These are phyloP conservation scores for Euphrasia confusa DNA, from an alignment of 257 asterid genomes.

Conservation along the genomic window DNA sequence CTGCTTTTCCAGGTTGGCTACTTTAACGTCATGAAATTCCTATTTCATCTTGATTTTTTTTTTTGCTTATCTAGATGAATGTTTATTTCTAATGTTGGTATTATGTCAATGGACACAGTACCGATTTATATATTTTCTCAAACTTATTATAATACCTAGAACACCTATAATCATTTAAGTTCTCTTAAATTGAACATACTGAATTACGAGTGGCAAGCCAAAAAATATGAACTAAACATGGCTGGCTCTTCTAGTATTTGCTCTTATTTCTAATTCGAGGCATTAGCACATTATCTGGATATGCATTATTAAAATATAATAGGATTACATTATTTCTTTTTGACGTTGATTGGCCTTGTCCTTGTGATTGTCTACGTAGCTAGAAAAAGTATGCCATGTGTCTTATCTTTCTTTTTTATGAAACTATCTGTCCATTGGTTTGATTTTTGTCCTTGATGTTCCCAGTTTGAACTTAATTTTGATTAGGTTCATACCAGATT, in stretches of 20 bases:
- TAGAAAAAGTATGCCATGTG: neutral
- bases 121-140: neutral
- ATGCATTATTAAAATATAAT: conserved; percentile 1
- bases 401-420: neutral
- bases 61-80: conserved; percentile 11
- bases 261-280: conserved; percentile 2
- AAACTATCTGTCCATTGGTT: conserved; percentile 17
- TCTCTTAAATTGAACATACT: conserved; percentile 1
- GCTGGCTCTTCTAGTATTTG: conserved; percentile 4
- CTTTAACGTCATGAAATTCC: neutral
- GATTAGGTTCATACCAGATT: conserved; percentile 7
- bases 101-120: neutral
- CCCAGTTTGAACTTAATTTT: neutral
- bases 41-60: conserved; percentile 17
- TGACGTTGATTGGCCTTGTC: neutral
- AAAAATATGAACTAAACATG: conserved; percentile 10
- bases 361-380: too few species aligned
- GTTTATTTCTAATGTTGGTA: neutral
- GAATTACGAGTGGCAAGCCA: conserved; percentile 3
- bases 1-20: conserved; percentile 85
- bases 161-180: neutral
- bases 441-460: conserved; percentile 13
- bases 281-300: neutral
- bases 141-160: conserved; percentile 14
- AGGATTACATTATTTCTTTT: conserved; percentile 6